These are phyloP conservation scores for Syzygium aromaticum DNA, from an alignment of 345 rosid species.

Conservation along the genomic window DNA sequence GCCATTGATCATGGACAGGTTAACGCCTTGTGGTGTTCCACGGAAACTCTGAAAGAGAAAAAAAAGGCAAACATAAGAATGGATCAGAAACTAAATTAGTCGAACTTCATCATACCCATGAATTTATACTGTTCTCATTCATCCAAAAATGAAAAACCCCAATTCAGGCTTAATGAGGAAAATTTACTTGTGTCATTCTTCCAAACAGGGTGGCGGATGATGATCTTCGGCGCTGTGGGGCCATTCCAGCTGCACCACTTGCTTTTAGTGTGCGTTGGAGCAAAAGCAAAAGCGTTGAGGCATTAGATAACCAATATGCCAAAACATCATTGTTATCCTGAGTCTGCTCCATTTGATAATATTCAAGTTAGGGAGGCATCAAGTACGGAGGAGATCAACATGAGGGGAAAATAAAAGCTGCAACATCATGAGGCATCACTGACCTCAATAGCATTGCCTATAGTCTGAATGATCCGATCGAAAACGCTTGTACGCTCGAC, in stretches of 20 bases:
- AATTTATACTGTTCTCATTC: neutral
- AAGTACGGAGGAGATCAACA: neutral
- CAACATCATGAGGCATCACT: slow-evolving; percentile 3
- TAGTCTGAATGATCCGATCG: slow-evolving; percentile 88
- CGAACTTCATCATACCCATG: neutral
- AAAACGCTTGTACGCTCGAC: slow-evolving; percentile 89
- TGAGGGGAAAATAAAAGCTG: neutral
- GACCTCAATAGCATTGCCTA: slow-evolving; percentile 91
- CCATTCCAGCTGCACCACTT: slow-evolving; percentile 93
- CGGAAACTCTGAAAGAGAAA: slow-evolving; percentile 69
- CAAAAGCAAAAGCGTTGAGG: slow-evolving; percentile 84
- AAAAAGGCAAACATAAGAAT: slow-evolving; percentile 1
- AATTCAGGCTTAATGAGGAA: neutral
- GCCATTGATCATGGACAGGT: slow-evolving; percentile 56
- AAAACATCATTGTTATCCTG: slow-evolving; percentile 78
- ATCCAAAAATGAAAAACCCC: neutral
- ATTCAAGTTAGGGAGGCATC: slow-evolving; percentile 7
- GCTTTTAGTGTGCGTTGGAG: slow-evolving; percentile 92
- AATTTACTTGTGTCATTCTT: slow-evolving; percentile 75
- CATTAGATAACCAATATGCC: slow-evolving; percentile 94
- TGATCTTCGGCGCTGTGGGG: slow-evolving; percentile 94
- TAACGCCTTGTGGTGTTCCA: slow-evolving; percentile 83
- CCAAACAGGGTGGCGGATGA: slow-evolving; percentile 93
- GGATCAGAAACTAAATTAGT: neutral
- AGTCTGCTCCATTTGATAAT: slow-evolving; percentile 29